These are phyloP conservation scores for Thermochaetoides thermophila DNA, from an alignment of 495 filamentous ascomycete species.

Conservation along the genomic window DNA sequence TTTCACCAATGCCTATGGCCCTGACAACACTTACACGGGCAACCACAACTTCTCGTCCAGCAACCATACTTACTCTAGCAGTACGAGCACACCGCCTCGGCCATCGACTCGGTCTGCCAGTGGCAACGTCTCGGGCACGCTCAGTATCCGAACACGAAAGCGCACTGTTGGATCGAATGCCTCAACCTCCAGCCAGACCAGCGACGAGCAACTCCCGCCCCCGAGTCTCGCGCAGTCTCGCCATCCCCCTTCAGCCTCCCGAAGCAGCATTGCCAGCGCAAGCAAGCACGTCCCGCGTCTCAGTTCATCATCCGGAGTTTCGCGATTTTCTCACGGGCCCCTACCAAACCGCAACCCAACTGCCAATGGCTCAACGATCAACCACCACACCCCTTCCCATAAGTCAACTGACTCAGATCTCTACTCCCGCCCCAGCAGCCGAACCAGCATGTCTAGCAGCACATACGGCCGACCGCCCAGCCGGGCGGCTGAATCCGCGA, in stretches of 20 bases:
- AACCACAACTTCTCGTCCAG: too few species aligned
- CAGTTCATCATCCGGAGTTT: constrained; percentile 38
- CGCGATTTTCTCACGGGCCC: constrained; percentile 38
- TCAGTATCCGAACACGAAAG: constrained; percentile 63
- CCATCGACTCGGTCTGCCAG: constrained; percentile 51
- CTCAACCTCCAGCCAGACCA: constrained; percentile 32
- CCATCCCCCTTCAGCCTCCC: constrained; percentile 18
- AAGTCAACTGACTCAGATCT: constrained; percentile 13
- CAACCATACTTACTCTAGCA: too few species aligned
- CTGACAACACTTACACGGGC: too few species aligned
- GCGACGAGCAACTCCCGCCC: constrained; percentile 26
- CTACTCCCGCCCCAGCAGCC: constrained; percentile 45
- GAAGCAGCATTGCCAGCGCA: constrained; percentile 23
- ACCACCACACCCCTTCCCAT: not conserved
- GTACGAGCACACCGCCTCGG: constrained; percentile 71
- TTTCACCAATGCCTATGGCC: too few species aligned
- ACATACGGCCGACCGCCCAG: constrained; percentile 35
- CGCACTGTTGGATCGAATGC: constrained; percentile 52
- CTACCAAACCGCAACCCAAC: constrained; percentile 32
- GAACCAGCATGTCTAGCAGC: constrained; percentile 41
- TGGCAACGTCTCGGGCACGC: constrained; percentile 50
- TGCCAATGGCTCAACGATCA: not conserved
- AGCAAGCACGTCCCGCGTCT: constrained; percentile 35
- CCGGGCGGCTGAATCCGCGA: constrained; percentile 15
- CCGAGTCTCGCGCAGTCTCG: too few species aligned